Conservation (phyloP, 2,329 filamentous ascomycete species). For the Colletotrichum liriopes region DNA sequence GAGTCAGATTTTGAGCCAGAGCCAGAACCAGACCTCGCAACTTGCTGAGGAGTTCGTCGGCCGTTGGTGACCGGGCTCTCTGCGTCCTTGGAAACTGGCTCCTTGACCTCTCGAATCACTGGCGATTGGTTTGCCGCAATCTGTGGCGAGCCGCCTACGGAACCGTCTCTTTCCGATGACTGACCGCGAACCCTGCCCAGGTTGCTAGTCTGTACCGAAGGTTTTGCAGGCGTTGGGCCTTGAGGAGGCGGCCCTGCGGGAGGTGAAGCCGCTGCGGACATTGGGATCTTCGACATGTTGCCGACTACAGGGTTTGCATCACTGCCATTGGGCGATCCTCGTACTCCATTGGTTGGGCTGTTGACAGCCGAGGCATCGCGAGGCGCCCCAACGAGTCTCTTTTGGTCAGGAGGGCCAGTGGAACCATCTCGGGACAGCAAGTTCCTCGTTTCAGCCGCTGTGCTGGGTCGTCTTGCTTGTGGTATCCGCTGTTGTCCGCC, state of each 20-base stretch:
- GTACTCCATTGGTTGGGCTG: slow-evolving; percentile 59
- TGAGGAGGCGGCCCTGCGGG: slow-evolving; percentile 66
- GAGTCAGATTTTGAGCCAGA: slow-evolving; percentile 56
- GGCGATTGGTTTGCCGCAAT: slow-evolving; percentile 58
- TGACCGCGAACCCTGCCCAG: slow-evolving; percentile 63
- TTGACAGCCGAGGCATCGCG: slow-evolving; percentile 54
- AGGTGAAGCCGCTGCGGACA: slow-evolving; percentile 54
- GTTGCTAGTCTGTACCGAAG: slow-evolving; percentile 57
- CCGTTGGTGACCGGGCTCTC: slow-evolving; percentile 72
- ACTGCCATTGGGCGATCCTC: slow-evolving; percentile 56
- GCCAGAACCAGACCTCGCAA: slow-evolving; percentile 50
- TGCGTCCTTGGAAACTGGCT: slow-evolving; percentile 53
- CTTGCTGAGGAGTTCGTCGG: slow-evolving; percentile 75
- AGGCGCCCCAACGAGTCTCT: slow-evolving; percentile 60
- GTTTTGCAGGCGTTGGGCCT: slow-evolving; percentile 67
- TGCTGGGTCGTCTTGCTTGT: slow-evolving; percentile 61
- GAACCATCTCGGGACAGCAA: slow-evolving; percentile 67
- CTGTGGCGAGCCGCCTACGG: slow-evolving; percentile 55
- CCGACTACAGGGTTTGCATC: slow-evolving; percentile 56
- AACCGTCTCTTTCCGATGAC: slow-evolving; percentile 63
- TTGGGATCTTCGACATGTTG: slow-evolving; percentile 58
- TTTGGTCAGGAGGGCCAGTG: slow-evolving; percentile 65
- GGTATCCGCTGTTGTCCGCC: slow-evolving; percentile 54
- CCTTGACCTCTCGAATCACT: slow-evolving; percentile 55
- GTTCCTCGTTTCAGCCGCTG: slow-evolving; percentile 56